phyloP scores from a whole-genome alignment of 192 early-diverging fungal species.

The Chytriomyces sp. region DNA sequence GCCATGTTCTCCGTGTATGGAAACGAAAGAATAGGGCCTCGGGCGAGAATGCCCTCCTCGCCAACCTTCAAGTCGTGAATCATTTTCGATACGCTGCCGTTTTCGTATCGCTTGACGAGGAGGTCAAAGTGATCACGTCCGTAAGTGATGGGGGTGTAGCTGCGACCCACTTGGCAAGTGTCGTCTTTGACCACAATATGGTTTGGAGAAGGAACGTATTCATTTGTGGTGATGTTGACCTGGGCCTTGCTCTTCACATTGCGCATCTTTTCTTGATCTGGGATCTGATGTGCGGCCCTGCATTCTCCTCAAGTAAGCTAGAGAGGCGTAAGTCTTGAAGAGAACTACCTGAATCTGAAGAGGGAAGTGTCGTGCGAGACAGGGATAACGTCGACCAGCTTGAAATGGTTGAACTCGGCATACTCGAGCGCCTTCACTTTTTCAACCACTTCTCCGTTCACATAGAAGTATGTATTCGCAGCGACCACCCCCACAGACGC shows the following conservation, averaged over 20 bases:
- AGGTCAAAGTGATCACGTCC: slow-evolving; percentile 71
- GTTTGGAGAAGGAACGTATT: slow-evolving; percentile 37
- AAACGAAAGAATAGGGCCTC: slow-evolving; percentile 77
- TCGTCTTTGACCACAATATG: slow-evolving; percentile 65
- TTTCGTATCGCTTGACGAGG: slow-evolving; percentile 76
- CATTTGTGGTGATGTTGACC: slow-evolving; percentile 11
- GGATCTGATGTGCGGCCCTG: slow-evolving; percentile 12
- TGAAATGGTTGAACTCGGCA: slow-evolving; percentile 33
- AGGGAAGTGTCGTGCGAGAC: slow-evolving; percentile 42
- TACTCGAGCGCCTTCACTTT: slow-evolving; percentile 18
- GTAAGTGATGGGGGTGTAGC: slow-evolving; percentile 78
- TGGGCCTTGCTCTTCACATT: neutral
- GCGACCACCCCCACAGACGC: neutral
- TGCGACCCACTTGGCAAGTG: slow-evolving; percentile 64
- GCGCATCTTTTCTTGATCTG: neutral
- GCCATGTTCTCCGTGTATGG: slow-evolving; percentile 65
- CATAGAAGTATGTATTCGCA: slow-evolving; percentile 1
- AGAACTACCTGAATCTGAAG: slow-evolving; percentile 34
- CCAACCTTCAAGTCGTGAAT: slow-evolving; percentile 27
- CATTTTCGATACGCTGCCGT: slow-evolving; percentile 57
- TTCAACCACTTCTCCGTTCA: neutral
- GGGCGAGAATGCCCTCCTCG: slow-evolving; percentile 34
- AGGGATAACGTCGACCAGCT: slow-evolving; percentile 39
- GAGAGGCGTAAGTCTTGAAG: slow-evolving; percentile 8
- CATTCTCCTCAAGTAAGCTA: neutral